These are phyloP conservation scores for Nannochloropsis salina DNA, from an alignment of 108 stramenopile genomes.

Conservation along the genomic window DNA sequence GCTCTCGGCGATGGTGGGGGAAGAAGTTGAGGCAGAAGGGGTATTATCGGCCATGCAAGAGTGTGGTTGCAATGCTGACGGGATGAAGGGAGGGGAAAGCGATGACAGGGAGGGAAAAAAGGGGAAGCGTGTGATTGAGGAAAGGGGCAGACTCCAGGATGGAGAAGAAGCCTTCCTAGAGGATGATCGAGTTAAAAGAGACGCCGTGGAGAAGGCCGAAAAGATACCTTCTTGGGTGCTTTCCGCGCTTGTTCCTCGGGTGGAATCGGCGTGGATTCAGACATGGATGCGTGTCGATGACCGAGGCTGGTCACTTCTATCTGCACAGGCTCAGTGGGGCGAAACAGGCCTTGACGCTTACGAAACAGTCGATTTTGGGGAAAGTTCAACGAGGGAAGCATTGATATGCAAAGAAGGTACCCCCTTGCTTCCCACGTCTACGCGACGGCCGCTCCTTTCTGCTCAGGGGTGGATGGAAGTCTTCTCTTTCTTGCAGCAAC, in stretches of 20 bases:
- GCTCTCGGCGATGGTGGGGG: background rate
- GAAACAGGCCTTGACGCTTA: background rate
- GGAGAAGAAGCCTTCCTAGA: background rate
- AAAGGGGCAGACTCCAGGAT: background rate
- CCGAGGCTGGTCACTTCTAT: background rate
- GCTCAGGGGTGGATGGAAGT: background rate
- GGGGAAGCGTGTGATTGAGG: background rate
- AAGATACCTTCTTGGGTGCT: background rate
- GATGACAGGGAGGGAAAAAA: background rate
- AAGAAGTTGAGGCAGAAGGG: background rate
- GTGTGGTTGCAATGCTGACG: background rate
- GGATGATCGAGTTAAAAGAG: background rate
- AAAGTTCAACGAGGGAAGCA: background rate
- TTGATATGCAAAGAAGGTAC: background rate
- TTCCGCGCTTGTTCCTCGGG: background rate
- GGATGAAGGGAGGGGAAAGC: background rate
- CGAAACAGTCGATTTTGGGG: background rate
- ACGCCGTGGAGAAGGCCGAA: background rate
- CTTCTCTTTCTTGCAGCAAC: conserved; percentile 1
- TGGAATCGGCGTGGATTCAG: background rate
- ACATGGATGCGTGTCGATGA: conserved; percentile 1
- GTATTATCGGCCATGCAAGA: background rate
- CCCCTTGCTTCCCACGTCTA: background rate
- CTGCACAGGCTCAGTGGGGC: background rate
- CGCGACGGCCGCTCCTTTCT: background rate